phyloP scores from a whole-genome alignment of 441 rosid genomes.

The Rhodomyrtus psidioides region DNA sequence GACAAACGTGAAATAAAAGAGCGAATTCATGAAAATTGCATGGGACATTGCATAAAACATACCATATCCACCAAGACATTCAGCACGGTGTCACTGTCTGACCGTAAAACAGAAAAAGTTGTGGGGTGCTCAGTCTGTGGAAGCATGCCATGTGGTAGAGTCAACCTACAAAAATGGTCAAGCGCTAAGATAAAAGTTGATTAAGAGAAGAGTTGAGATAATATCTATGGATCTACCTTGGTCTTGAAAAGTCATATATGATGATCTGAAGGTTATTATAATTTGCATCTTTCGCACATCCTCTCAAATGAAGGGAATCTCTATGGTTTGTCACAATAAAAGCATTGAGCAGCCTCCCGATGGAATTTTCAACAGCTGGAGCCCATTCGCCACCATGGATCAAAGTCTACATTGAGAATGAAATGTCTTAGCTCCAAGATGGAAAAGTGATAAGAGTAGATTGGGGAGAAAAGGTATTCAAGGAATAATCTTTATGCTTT shows the following conservation, averaged over 20 bases:
- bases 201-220: background rate
- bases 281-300: conserved; percentile 67
- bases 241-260: conserved; percentile 87
- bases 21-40: background rate
- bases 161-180: conserved; percentile 47
- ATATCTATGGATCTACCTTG: conserved; percentile 42
- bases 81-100: conserved; percentile 67
- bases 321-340: conserved; percentile 85
- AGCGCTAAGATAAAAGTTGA: conserved; percentile 4
- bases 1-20: background rate
- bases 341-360: conserved; percentile 87
- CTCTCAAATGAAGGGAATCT: conserved; percentile 64
- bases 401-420: conserved; percentile 46
- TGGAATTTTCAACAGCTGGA: conserved; percentile 83
- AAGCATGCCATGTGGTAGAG: conserved; percentile 64
- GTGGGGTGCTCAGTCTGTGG: conserved; percentile 92
- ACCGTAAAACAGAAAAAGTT: conserved; percentile 57
- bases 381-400: conserved; percentile 83
- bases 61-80: conserved; percentile 98
- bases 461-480: background rate
- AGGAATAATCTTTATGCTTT: background rate
- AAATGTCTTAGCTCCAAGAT: background rate
- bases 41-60: background rate
- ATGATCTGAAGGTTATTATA: conserved; percentile 66
- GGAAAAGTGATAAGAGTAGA: background rate